Evolutionary conservation across 768 basidiomycete species (phyloP), one percentile per base, ranked within the genome.

Genomic region (Mycena maculata): DNA sequence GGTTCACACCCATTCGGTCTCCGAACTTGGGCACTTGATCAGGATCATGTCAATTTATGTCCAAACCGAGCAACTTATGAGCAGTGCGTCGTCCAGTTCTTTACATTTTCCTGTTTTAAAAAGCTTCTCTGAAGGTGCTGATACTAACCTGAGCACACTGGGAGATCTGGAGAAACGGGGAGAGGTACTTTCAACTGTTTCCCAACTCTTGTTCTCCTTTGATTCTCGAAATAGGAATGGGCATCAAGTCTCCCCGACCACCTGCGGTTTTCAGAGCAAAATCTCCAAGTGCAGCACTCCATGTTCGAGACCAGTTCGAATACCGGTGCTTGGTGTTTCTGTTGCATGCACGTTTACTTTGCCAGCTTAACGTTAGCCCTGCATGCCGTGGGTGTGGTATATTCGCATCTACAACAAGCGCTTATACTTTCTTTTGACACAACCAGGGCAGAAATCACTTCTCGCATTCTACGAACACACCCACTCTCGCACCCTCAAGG

Each of bases 291-390:
- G 22, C 92, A 94, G 71, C 80, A 88, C 68, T 85, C 88, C 20
- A 92, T 92, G 87, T 91, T 93, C 70, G 92, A 92, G 73, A 93
- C 92, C 23, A 87, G 86, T 71, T 90, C 90, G 18, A 93, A 92
- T 71, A 85, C 85, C 30, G 91, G 92, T 49, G 91, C 92, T 12
- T 94, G 93, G 93, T 92, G 90, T 71, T 95, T 87, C 79, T 91
- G 87, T 69, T 83, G 84, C 74, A 90, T 93, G 83, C 92, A 95
- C 75, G 82, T 88, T 48, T 81, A 90, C 67, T 87, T 94, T 71
- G 90, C 90, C 44, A 90, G 90, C 64, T 88, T 88, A 71, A 79
- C 85, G 33, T 82, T 93, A 59, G 89, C 87, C 22, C 74, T 94
- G 41, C 85, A 86, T 70, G 82, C 84, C 76, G 92, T 93, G 72